Base-by-base conservation (phyloP, 139 green algal species). In the Coccomyxa sp. region DNA sequence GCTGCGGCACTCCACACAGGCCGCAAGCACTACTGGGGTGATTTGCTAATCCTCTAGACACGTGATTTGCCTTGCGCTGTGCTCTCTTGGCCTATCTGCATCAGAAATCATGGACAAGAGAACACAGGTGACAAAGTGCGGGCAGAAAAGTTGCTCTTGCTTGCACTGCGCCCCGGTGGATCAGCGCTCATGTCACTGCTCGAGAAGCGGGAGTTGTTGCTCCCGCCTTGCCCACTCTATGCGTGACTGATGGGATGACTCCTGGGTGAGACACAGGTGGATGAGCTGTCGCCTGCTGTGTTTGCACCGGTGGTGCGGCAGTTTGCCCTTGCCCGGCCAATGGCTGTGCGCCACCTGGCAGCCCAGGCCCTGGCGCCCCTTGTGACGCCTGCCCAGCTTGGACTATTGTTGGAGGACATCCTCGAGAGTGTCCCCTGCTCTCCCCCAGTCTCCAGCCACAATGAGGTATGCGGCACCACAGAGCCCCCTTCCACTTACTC, bases 351-450 rank as follows among this genome's bases (percentile, higher is more conserved):
- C 6, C 80, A 87, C 70, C 83, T 97, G 55, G 93, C 93, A 5
- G 88, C 92, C 4, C 38, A 55, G 1, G 87, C 92, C 35, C 84
- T 97, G 50, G 75, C 79, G 0, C 89, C 93, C 36, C 86, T 97
- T 37, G 84, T 96, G 6, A 73, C 89, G 9, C 55, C 85, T 0
- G 85, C 82, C 7, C 74, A 87, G 68, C 73, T 87, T 27, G 70
- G 70, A 0, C 70, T 68, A 3, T 71, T 70, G 68, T 79, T 91
- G 70, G 34, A 64, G 24, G 35, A 40, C 33, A 76, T 90, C 68
- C 70, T 88, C 39, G 55, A 38, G 6, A 16, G 24, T 3, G 55
- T 87, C 35, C 69, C 69, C 3, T 44, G 27, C 0, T 50, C 37
- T 8, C 44, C 39, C 6, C 70, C 80, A 1, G 34, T 70, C 16